Base-by-base conservation (phyloP, 768 basidiomycete species). In the Kwoniella shandongensis region DNA sequence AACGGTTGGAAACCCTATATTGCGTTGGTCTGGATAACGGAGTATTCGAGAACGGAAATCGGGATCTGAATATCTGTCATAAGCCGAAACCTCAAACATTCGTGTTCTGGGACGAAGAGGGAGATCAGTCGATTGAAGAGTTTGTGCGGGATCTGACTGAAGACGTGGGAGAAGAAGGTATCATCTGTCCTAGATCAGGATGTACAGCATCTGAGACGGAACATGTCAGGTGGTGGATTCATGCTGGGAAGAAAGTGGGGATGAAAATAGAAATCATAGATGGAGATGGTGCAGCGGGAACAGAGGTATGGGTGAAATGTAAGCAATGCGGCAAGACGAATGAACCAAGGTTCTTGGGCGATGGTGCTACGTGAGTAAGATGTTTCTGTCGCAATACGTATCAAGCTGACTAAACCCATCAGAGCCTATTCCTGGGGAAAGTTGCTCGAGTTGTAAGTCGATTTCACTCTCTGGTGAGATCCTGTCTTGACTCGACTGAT, bases 371-470 rank as follows among this genome's bases (percentile, higher is more conserved):
- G 56, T 66, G 36, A 41, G 59, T 40, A 20, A 1, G 17, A 2
- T 25, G 3, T n/a, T 29, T 27, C n/a, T 6, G 7, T 32, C 32
- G 13, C 32, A 6, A 32, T 13, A 6, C 7, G 13, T 32, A 48
- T 48, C 22, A 23, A 59, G 23, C 8, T 35, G 32, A 38, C 2
- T 35, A 17, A 15, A 22, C 23, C 6, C 8, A 2, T 3, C 39
- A 66, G 67, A 22, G 11, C 30, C 2, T 61, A 59, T 18, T 72
- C 70, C 7, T 69, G 65, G 67, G 67, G 52, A 6, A 69, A 69
- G 29, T 59, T 72, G 18, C 49, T 72, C 3, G 70, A 72, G 51
- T 36, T 68, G 70, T 70, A 25, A 52, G 63, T 53, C 15, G 1
- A 2, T 6, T 13, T 18, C 23, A 35, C 8, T 29, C 35, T 7